Evolutionary conservation across 371 early-diverging fungal species (phyloP).

Genomic region (Zancudomyces culisetae): DNA sequence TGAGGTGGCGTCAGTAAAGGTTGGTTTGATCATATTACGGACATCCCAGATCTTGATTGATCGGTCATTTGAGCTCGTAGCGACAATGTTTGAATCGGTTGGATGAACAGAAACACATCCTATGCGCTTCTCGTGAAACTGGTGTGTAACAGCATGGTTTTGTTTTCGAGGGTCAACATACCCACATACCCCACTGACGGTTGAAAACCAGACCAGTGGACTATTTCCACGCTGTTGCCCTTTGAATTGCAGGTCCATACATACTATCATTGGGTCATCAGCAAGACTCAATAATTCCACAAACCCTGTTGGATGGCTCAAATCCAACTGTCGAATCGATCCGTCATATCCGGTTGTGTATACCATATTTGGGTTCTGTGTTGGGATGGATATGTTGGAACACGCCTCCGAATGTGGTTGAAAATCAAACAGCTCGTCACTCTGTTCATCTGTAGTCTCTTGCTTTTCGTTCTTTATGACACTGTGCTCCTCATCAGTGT

Average conservation of each 20-base stretch:
- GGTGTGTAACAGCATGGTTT: constrained; percentile 7
- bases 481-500: background rate
- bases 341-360: constrained; percentile 46
- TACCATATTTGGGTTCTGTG: constrained; percentile 28
- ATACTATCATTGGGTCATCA: constrained; percentile 20
- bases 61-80: constrained; percentile 42
- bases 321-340: constrained; percentile 35
- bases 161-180: constrained; percentile 31
- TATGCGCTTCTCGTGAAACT: constrained; percentile 37
- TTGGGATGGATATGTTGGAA: constrained; percentile 32
- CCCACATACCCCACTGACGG: constrained; percentile 35
- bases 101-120: constrained; percentile 51
- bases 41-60: constrained; percentile 54
- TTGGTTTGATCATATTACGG: constrained; percentile 25
- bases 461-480: background rate
- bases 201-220: constrained; percentile 32
- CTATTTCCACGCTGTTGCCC: constrained; percentile 7
- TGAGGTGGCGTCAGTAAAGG: background rate
- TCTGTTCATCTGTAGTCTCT: background rate
- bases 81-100: constrained; percentile 33
- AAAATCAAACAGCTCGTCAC: constrained; percentile 28
- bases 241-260: constrained; percentile 17
- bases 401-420: constrained; percentile 35
- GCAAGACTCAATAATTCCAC: constrained; percentile 25
- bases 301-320: constrained; percentile 30